Evolutionary conservation across 257 asterid genomes (phyloP).

Genomic region (Forsythia suspensa): DNA sequence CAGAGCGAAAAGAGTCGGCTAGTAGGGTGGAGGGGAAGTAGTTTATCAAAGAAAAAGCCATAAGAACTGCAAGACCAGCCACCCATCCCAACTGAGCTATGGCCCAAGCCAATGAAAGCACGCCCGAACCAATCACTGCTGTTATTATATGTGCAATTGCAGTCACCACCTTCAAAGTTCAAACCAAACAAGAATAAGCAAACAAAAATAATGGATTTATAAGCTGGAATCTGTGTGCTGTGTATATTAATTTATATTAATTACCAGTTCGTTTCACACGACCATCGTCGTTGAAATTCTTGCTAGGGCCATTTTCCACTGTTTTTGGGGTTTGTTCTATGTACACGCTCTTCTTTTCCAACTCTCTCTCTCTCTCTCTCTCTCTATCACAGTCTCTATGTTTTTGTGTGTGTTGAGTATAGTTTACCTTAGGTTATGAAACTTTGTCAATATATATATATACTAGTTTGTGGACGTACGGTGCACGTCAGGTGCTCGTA

Average conservation of each 20-base stretch:
- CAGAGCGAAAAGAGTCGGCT: slow-evolving; percentile 65
- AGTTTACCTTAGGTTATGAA: no score
- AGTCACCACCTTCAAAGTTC: slow-evolving; percentile 49
- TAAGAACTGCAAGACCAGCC: slow-evolving; percentile 68
- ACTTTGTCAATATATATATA: no score
- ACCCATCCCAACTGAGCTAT: slow-evolving; percentile 93
- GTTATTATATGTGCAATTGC: slow-evolving; percentile 84
- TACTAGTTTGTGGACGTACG: no score
- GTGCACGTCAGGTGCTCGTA: no score
- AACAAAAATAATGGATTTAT: not conserved
- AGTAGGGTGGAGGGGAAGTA: slow-evolving; percentile 70
- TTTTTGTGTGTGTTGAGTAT: no score
- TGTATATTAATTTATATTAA: no score
- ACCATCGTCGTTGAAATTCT: slow-evolving; percentile 77
- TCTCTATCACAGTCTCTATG: no score
- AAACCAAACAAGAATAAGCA: not conserved
- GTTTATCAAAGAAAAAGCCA: slow-evolving; percentile 59
- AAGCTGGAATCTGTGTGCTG: no score
- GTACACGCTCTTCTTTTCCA: slow-evolving; percentile 35
- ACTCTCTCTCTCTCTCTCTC: slow-evolving; percentile 47
- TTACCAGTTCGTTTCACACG: slow-evolving; percentile 69
- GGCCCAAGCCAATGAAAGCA: slow-evolving; percentile 84
- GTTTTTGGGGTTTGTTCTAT: slow-evolving; percentile 32
- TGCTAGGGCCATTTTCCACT: slow-evolving; percentile 37
- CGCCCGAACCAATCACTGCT: slow-evolving; percentile 93